Conservation (phyloP, 116 monocot species). For the Thalassia testudinum region DNA sequence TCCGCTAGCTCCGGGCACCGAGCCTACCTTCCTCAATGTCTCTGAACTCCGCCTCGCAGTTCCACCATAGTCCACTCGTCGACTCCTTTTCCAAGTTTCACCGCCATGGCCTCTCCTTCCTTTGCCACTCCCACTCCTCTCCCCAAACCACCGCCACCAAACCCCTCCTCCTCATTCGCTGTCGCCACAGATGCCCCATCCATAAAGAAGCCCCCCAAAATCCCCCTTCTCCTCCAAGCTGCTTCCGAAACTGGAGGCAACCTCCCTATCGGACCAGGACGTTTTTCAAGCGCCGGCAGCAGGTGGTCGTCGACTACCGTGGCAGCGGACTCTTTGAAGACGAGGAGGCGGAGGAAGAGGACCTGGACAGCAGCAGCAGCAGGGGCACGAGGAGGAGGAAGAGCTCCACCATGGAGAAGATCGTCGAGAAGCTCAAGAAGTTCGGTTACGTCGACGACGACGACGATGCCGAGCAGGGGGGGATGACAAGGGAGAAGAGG, state of each 20-base stretch:
- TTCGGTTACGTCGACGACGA: slow-evolving; percentile 56
- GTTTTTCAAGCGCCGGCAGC: slow-evolving; percentile 1
- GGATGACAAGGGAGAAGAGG: slow-evolving; percentile 42
- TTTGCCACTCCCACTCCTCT: not conserved
- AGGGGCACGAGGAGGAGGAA: slow-evolving; percentile 9
- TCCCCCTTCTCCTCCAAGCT: not conserved
- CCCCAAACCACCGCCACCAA: not conserved
- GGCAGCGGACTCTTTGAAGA: slow-evolving; percentile 11
- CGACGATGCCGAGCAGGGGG: slow-evolving; percentile 11
- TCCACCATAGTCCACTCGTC: not conserved
- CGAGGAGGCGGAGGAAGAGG: slow-evolving; percentile 22
- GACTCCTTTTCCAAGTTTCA: not conserved
- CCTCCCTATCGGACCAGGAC: not conserved
- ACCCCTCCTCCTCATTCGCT: not conserved
- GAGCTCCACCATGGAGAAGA: slow-evolving; percentile 65
- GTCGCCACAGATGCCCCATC: not conserved
- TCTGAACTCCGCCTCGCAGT: too few relatives aligned
- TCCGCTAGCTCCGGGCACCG: too few relatives aligned
- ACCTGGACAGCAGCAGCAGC: not conserved
- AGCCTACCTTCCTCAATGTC: too few relatives aligned
- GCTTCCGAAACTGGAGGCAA: not conserved
- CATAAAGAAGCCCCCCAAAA: not conserved
- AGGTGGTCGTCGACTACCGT: slow-evolving; percentile 14
- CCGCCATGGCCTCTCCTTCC: not conserved
- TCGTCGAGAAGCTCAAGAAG: slow-evolving; percentile 59